These are phyloP conservation scores for Alternaria burnsii DNA, from an alignment of 2,329 filamentous ascomycete species.

Conservation along the genomic window DNA sequence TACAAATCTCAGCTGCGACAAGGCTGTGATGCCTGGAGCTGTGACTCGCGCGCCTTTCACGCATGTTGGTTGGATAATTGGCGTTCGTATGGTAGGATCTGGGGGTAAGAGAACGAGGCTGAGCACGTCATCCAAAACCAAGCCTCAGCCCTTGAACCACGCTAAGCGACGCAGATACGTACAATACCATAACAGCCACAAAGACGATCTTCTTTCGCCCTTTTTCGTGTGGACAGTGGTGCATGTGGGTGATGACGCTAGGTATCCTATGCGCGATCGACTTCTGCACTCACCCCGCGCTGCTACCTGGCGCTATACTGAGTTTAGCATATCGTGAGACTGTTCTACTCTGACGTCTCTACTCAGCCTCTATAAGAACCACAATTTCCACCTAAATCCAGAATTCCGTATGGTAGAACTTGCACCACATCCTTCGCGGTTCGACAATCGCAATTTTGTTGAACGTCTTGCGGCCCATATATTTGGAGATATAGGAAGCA, in stretches of 20 bases:
- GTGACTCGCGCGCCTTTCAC: background rate
- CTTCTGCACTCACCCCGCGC: no score
- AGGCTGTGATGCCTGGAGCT: background rate
- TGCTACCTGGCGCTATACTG: no score
- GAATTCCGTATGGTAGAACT: no score
- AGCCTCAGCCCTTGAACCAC: conserved; percentile 7
- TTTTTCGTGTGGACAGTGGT: background rate
- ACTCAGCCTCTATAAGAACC: no score
- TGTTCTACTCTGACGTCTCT: no score
- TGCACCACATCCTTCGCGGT: no score
- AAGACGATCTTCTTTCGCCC: background rate
- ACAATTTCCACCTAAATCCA: no score
- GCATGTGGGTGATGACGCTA: background rate
- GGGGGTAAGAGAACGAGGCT: background rate
- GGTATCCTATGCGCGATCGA: no score
- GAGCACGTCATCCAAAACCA: background rate
- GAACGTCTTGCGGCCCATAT: no score
- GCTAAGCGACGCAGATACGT: background rate
- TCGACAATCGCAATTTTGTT: no score
- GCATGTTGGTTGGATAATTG: conserved; percentile 2
- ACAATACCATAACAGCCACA: background rate
- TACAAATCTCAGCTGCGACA: background rate
- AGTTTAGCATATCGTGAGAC: no score
- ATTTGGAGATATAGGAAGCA: no score
- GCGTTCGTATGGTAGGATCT: background rate